Conservation (phyloP, 352 stramenopile genomes). For the Pilasporangium apinafurcum region DNA sequence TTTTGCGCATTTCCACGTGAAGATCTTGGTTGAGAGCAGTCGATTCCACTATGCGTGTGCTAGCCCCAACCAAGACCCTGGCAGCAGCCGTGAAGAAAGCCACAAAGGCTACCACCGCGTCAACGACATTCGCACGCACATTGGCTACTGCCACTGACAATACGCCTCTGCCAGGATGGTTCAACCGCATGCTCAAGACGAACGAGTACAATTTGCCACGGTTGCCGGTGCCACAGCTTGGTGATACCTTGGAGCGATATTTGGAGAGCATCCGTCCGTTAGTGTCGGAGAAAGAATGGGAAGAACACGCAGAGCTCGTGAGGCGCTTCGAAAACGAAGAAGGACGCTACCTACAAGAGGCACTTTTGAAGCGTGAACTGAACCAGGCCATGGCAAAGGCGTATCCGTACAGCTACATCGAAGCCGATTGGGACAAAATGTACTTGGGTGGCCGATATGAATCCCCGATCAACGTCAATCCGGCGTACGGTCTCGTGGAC, state of each 20-base stretch:
- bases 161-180: slow-evolving; percentile 46
- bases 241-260: slow-evolving; percentile 88
- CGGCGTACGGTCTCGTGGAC: slow-evolving; percentile 79
- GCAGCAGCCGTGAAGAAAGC: background rate
- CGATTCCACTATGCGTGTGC: slow-evolving; percentile 8
- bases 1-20: background rate
- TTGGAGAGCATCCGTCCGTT: slow-evolving; percentile 73
- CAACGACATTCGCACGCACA: background rate
- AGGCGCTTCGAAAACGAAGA: slow-evolving; percentile 46
- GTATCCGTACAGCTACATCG: slow-evolving; percentile 93
- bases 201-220: slow-evolving; percentile 76
- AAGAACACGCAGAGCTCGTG: slow-evolving; percentile 58
- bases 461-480: slow-evolving; percentile 89
- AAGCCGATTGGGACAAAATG: slow-evolving; percentile 89
- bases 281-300: slow-evolving; percentile 52
- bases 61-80: background rate
- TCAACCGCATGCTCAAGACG: slow-evolving; percentile 64
- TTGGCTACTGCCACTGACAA: slow-evolving; percentile 6
- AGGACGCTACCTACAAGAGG: slow-evolving; percentile 51
- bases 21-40: slow-evolving; percentile 5
- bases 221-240: slow-evolving; percentile 85
- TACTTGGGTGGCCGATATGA: slow-evolving; percentile 87
- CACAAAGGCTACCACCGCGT: background rate
- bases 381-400: slow-evolving; percentile 66
- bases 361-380: slow-evolving; percentile 65